These are phyloP conservation scores for Przewalskia tangutica DNA, from an alignment of 257 asterid species.

Conservation along the genomic window DNA sequence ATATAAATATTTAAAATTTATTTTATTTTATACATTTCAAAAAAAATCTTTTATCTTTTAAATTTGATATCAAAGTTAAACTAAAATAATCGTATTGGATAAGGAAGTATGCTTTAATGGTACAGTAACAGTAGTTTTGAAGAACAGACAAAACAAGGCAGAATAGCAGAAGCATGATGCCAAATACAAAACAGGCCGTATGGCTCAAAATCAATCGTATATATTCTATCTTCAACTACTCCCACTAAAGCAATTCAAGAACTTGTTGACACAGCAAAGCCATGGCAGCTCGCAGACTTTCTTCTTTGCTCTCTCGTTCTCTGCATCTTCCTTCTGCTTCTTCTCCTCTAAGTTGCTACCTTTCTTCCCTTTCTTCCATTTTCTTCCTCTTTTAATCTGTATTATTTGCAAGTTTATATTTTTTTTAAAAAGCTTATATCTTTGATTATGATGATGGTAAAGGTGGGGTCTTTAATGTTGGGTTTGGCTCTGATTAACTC, in stretches of 20 bases:
- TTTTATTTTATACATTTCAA: too few relatives aligned
- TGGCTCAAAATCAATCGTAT: too few relatives aligned
- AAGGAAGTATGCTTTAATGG: too few relatives aligned
- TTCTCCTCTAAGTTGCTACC: conserved; percentile 21
- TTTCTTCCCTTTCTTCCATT: not conserved
- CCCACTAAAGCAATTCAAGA: not conserved
- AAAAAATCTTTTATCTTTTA: too few relatives aligned
- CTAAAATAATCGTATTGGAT: too few relatives aligned
- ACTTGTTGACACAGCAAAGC: not conserved
- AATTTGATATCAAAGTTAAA: too few relatives aligned
- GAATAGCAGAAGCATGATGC: too few relatives aligned
- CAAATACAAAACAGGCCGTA: too few relatives aligned
- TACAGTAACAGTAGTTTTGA: too few relatives aligned
- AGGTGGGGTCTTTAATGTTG: not conserved
- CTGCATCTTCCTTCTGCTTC: conserved; percentile 16
- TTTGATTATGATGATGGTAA: not conserved
- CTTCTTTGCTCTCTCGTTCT: conserved; percentile 36
- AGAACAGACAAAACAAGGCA: too few relatives aligned
- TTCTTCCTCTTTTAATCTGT: not conserved
- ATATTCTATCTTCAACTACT: not conserved
- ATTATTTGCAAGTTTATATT: not conserved
- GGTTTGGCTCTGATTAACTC: not conserved
- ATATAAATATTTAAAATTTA: too few relatives aligned
- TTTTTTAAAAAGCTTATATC: not conserved
- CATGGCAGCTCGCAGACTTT: conserved; percentile 45